phyloP scores from a whole-genome alignment of 192 early-diverging fungal species.

The Coemansia sp. region DNA sequence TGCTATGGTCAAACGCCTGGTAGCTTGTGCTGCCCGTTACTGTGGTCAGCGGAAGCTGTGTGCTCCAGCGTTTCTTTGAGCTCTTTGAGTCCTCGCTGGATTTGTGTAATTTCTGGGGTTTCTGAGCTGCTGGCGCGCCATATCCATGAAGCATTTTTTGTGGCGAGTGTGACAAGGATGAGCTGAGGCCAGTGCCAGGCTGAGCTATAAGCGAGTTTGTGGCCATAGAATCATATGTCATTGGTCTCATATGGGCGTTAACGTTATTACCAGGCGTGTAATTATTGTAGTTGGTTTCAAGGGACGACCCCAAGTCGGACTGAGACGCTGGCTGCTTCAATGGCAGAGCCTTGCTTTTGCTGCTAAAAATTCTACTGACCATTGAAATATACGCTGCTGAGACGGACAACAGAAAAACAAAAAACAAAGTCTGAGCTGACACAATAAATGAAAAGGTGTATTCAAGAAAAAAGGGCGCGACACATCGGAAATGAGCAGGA shows the following conservation, averaged over 20 bases:
- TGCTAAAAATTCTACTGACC: constrained; percentile 56
- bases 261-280: constrained; percentile 23
- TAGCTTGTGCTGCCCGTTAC: constrained; percentile 10
- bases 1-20: constrained; percentile 37
- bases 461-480: too few relatives aligned
- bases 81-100: neutral
- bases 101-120: neutral
- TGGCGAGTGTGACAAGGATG: constrained; percentile 8
- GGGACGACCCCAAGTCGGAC: constrained; percentile 2
- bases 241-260: constrained; percentile 24
- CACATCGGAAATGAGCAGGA: too few relatives aligned
- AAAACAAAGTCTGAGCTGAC: constrained; percentile 43
- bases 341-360: constrained; percentile 10
- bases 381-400: constrained; percentile 35
- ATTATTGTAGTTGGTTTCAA: constrained; percentile 23
- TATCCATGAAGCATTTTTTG: constrained; percentile 15
- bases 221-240: constrained; percentile 22
- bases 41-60: neutral
- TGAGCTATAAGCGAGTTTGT: constrained; percentile 20
- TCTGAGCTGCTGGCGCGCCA: neutral
- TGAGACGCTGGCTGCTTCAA: neutral
- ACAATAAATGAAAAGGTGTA: too few relatives aligned
- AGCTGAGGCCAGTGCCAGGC: constrained; percentile 13
- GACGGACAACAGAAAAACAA: constrained; percentile 39
- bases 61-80: constrained; percentile 5